A percentile compares a stretch with the other conserved stretches of the same genome.
These are phyloP conservation scores for Myriosclerotinia scirpicola DNA, from an alignment of 2,329 filamentous ascomycete genomes.

Conservation along the genomic window DNA sequence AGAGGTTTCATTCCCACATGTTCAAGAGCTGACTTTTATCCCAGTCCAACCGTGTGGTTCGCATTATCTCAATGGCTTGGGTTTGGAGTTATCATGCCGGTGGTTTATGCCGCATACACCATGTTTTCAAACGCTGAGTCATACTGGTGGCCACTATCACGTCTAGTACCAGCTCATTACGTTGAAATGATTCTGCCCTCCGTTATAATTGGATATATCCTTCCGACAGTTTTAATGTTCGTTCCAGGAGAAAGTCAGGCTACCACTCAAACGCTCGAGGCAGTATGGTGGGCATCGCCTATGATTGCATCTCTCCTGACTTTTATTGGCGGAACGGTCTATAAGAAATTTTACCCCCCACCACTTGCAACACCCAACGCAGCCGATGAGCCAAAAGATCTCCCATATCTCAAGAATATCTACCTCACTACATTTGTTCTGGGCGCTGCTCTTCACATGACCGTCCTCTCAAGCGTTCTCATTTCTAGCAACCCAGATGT, in stretches of 20 bases:
- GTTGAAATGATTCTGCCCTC: conserved; percentile 7
- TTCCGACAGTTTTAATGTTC: conserved; percentile 7
- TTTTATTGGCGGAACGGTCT: neutral
- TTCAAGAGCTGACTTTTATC: neutral
- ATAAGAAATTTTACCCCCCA: neutral
- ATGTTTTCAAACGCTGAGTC: conserved; percentile 10
- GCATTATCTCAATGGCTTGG: conserved; percentile 8
- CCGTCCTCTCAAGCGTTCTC: neutral
- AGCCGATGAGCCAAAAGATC: neutral
- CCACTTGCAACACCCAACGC: neutral
- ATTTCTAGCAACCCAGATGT: neutral
- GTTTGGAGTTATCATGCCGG: neutral
- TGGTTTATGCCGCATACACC: conserved; percentile 3
- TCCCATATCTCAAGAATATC: conserved; percentile 1
- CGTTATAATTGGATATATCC: neutral
- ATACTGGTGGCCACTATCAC: conserved; percentile 18
- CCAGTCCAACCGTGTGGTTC: conserved; percentile 13
- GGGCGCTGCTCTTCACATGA: neutral
- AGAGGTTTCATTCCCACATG: too few relatives aligned
- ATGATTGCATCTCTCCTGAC: conserved; percentile 5
- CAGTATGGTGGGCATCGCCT: neutral
- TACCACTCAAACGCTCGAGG: neutral
- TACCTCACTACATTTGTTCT: conserved; percentile 1
- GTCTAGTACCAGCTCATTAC: conserved; percentile 12
- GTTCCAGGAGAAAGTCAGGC: neutral